Percentiles rank a stretch among this genome's conserved stretches.
Conservation (phyloP, 352 stramenopile genomes). For the Paralagenidium karlingii region DNA sequence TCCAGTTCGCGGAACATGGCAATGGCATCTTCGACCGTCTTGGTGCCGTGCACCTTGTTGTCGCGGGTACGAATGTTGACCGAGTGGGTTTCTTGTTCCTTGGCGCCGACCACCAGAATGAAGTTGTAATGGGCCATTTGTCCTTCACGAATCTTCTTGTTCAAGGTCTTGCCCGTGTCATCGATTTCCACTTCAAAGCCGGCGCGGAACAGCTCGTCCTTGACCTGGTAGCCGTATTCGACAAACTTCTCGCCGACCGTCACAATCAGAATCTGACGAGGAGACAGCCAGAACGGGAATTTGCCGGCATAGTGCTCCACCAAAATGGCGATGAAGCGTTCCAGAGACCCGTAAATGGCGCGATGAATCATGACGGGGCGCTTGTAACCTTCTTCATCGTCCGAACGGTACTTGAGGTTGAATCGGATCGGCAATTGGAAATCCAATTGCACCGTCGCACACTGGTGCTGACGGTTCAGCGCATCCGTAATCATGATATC, state of each 20-base stretch:
- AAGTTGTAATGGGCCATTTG: conserved; percentile 98
- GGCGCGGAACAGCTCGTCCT: conserved; percentile 82
- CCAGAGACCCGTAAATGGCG: conserved; percentile 96
- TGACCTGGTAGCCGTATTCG: conserved; percentile 91
- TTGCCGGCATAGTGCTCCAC: conserved; percentile 98
- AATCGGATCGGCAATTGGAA: conserved; percentile 99
- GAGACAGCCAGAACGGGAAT: conserved; percentile 98
- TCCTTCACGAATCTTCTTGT: conserved; percentile 97
- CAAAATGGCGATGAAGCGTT: conserved; percentile 97
- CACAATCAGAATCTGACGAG: conserved; percentile 91
- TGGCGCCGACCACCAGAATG: conserved; percentile 93
- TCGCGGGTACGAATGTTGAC: conserved; percentile 92
- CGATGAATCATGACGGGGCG: conserved; percentile 97
- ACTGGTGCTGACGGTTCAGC: conserved; percentile 96
- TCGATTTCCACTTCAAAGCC: conserved; percentile 96
- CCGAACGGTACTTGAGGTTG: conserved; percentile 87
- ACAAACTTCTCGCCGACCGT: conserved; percentile 90
- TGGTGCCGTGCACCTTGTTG: conserved; percentile 90
- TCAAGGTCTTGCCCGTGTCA: conserved; percentile 90
- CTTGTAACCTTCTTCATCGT: conserved; percentile 75
- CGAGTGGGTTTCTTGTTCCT: conserved; percentile 80
- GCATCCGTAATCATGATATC: conserved; percentile 97
- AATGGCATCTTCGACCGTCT: conserved; percentile 92
- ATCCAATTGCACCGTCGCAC: conserved; percentile 96
- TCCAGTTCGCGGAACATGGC: conserved; percentile 85